Evolutionary conservation across 176 grass and related monocot genomes (phyloP).

Genomic region (Luzula sylvatica): DNA sequence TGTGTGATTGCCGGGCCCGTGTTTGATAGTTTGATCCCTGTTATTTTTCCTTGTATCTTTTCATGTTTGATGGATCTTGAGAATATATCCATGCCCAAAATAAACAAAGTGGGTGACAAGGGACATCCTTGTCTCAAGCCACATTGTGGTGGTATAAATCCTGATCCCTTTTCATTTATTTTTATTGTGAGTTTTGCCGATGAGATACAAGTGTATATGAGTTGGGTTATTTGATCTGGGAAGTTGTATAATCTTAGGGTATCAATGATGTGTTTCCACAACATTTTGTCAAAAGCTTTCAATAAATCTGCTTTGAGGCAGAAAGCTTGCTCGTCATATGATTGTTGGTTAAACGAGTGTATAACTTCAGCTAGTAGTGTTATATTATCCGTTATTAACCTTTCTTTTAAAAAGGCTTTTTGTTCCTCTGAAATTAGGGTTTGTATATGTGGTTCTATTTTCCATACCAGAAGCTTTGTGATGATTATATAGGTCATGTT

Average conservation of each 20-base stretch:
- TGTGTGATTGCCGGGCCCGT: background rate
- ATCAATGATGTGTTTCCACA: background rate
- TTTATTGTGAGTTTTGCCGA: background rate
- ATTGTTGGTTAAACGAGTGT: background rate
- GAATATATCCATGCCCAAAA: background rate
- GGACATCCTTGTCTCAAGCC: background rate
- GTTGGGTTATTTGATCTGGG: too few relatives aligned
- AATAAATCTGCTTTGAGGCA: background rate
- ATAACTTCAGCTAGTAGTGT: background rate
- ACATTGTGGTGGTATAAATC: background rate
- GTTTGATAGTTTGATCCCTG: background rate
- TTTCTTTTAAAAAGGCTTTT: background rate
- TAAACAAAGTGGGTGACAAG: background rate
- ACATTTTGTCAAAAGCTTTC: background rate
- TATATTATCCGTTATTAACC: background rate
- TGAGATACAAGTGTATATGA: background rate
- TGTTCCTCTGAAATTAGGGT: background rate
- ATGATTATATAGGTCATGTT: constrained; percentile 1
- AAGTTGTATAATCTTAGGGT: background rate
- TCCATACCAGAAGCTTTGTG: background rate
- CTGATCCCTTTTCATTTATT: background rate
- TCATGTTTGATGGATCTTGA: background rate
- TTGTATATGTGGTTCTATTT: background rate
- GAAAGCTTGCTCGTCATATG: background rate
- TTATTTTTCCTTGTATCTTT: background rate